phyloP scores from a whole-genome alignment of 148 eudicot species.

The Rhododendron kiyosumense region DNA sequence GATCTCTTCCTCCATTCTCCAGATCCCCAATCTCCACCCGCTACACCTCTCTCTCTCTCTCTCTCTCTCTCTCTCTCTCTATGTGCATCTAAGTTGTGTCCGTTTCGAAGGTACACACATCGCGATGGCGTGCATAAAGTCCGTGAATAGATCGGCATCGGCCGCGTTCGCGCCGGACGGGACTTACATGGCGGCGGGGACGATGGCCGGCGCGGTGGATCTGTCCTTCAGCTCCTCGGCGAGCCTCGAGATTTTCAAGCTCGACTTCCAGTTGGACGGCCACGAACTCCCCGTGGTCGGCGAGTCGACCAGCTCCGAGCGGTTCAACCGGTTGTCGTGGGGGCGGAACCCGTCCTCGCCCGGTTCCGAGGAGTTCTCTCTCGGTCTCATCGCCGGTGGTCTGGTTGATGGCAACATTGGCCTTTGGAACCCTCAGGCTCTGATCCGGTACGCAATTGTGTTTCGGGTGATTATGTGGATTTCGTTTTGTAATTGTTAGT shows the following conservation, averaged over 20 bases:
- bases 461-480: neutral
- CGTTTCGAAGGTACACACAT: neutral
- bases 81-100: neutral
- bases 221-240: constrained; percentile 87
- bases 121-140: constrained; percentile 57
- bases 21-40: neutral
- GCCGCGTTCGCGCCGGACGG: constrained; percentile 77
- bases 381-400: constrained; percentile 79
- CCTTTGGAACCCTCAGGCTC: constrained; percentile 63
- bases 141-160: constrained; percentile 77
- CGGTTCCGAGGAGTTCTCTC: constrained; percentile 55
- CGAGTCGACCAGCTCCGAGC: constrained; percentile 62
- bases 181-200: constrained; percentile 77
- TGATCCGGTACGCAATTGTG: constrained; percentile 39
- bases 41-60: neutral
- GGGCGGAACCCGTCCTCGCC: constrained; percentile 29
- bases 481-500: neutral
- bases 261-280: constrained; percentile 80
- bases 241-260: constrained; percentile 67
- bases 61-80: neutral
- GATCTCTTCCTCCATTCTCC: neutral
- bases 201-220: constrained; percentile 97
- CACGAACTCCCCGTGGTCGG: constrained; percentile 46
- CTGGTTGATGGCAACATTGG: constrained; percentile 69
- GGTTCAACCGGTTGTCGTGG: constrained; percentile 84